These are phyloP conservation scores for Coemansia sp. DNA, from an alignment of 192 early-diverging fungal genomes.

Conservation along the genomic window DNA sequence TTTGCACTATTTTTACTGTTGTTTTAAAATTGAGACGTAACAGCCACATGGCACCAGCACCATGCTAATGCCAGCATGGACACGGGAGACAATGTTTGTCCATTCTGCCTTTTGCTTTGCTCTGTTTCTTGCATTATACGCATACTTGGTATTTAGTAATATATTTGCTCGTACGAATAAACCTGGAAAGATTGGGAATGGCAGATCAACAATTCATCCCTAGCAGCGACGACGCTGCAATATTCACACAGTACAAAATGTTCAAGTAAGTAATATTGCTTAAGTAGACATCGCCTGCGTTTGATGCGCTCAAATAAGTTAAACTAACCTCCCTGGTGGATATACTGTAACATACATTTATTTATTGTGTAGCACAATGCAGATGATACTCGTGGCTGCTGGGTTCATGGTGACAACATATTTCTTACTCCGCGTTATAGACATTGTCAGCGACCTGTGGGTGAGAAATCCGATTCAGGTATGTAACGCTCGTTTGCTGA, in stretches of 20 bases:
- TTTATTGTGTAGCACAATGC: conserved; percentile 42
- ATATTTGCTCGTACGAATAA: too few relatives aligned
- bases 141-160: too few relatives aligned
- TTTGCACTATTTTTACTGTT: too few relatives aligned
- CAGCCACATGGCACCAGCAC: too few relatives aligned
- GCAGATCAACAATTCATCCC: background rate
- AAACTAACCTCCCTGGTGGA: background rate
- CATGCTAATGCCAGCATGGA: too few relatives aligned
- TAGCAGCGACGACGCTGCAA: background rate
- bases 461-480: conserved; percentile 37
- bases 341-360: background rate
- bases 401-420: conserved; percentile 30
- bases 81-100: too few relatives aligned
- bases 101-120: too few relatives aligned
- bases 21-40: too few relatives aligned
- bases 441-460: conserved; percentile 44
- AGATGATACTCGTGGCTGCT: conserved; percentile 28
- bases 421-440: conserved; percentile 37
- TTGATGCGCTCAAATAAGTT: background rate
- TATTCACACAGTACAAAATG: background rate
- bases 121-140: too few relatives aligned
- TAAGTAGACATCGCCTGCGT: background rate
- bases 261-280: background rate
- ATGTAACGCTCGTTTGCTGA: background rate
- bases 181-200: background rate